Evolutionary conservation across 768 basidiomycete genomes (phyloP).

Genomic region (Boletus rubroflammeus): DNA sequence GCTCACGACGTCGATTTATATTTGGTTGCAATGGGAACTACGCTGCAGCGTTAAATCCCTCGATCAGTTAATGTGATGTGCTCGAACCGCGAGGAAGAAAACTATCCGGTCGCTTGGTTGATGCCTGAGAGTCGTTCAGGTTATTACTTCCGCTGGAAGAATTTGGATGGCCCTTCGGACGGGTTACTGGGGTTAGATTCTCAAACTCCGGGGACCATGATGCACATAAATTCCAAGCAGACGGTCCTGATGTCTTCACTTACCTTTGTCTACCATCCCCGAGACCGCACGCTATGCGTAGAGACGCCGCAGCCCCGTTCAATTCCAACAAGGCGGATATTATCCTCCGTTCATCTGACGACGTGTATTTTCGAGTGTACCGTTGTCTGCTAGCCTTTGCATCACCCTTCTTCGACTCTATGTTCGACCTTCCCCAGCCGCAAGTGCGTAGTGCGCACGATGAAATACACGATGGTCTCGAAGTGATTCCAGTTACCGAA

Average conservation of each 20-base stretch:
- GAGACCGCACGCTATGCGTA: conserved; percentile 12
- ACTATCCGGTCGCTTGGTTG: not conserved
- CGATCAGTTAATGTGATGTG: not conserved
- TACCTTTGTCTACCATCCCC: not conserved
- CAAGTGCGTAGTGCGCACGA: conserved; percentile 3
- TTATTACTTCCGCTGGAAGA: not conserved
- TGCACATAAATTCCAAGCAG: conserved; percentile 12
- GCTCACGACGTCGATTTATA: not conserved
- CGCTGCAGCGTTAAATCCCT: not conserved
- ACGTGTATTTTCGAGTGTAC: conserved; percentile 22
- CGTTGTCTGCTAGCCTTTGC: conserved; percentile 26
- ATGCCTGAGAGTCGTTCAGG: conserved; percentile 7
- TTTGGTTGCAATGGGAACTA: conserved; percentile 5
- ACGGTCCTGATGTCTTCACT: not conserved
- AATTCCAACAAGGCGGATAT: conserved; percentile 46
- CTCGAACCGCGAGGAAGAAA: not conserved
- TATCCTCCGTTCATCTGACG: conserved; percentile 49
- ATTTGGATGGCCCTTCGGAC: not conserved
- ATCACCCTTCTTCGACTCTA: conserved; percentile 31
- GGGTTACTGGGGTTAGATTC: not conserved
- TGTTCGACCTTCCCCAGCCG: conserved; percentile 32
- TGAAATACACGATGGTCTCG: conserved; percentile 14
- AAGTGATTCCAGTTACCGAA: conserved; percentile 32
- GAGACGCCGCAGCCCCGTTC: conserved; percentile 38
- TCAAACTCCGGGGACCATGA: not conserved